These are phyloP conservation scores for Blastobotrys aristatus DNA, from an alignment of 1,139 yeast genomes.

Conservation along the genomic window DNA sequence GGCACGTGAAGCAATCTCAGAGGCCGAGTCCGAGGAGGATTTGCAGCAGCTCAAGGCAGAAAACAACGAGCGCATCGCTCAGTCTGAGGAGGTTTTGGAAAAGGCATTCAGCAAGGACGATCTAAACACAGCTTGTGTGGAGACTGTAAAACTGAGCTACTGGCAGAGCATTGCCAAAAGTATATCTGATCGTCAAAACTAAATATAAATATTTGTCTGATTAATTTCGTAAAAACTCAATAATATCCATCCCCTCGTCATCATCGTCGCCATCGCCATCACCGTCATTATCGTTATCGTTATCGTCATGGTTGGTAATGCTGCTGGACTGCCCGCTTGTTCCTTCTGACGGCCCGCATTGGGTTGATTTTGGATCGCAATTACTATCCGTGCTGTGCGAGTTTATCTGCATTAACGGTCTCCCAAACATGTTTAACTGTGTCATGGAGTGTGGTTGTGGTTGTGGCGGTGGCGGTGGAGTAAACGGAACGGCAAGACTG, in stretches of 20 bases:
- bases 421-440: too few species aligned
- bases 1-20: constrained; percentile 70
- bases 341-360: too few species aligned
- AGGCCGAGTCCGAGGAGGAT: constrained; percentile 55
- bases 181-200: constrained; percentile 44
- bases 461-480: too few species aligned
- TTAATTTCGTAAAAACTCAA: constrained; percentile 8
- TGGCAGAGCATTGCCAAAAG: constrained; percentile 78
- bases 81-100: constrained; percentile 38
- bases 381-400: too few species aligned
- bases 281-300: neutral
- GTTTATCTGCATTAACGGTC: too few species aligned
- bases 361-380: too few species aligned
- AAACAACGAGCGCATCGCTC: constrained; percentile 49
- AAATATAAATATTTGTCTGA: neutral
- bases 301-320: neutral
- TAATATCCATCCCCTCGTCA: constrained; percentile 9
- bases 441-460: too few species aligned
- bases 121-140: constrained; percentile 55
- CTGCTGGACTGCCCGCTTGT: too few species aligned
- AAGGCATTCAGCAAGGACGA: constrained; percentile 38
- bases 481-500: too few species aligned
- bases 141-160: constrained; percentile 71
- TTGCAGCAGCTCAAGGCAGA: constrained; percentile 49
- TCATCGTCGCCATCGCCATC: constrained; percentile 12